Percentiles rank a stretch among this genome's conserved stretches.
These are phyloP conservation scores for Paraphoma chrysanthemicola DNA, from an alignment of 2,329 filamentous ascomycete species.

Conservation along the genomic window DNA sequence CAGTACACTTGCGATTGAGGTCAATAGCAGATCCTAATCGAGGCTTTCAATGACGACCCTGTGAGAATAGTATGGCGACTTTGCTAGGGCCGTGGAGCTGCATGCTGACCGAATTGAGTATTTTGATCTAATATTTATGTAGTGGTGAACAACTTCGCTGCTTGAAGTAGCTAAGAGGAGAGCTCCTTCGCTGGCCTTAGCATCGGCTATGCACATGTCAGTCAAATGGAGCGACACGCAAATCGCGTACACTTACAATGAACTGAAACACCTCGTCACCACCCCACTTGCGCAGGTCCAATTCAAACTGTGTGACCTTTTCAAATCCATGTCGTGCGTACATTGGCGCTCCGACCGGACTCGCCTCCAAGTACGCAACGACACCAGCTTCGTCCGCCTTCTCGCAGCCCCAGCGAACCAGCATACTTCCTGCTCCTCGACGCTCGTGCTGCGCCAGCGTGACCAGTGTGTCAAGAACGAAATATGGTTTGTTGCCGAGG, in stretches of 20 bases:
- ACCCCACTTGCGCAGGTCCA: constrained; percentile 41
- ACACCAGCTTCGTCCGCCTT: constrained; percentile 40
- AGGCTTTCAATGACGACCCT: no score
- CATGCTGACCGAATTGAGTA: no score
- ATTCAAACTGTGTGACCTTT: constrained; percentile 26
- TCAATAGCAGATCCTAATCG: no score
- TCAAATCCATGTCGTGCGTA: constrained; percentile 43
- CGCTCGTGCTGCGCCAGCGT: constrained; percentile 39
- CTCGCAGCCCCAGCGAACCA: constrained; percentile 41
- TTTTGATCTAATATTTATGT: no score
- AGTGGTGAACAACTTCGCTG: no score
- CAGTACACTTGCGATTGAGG: no score
- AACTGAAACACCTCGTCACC: constrained; percentile 33
- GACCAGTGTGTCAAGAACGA: constrained; percentile 39
- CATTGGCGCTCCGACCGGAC: constrained; percentile 39
- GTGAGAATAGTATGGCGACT: no score
- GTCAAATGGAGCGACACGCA: not conserved
- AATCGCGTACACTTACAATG: constrained; percentile 32
- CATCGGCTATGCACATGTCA: constrained; percentile 20
- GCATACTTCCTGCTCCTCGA: constrained; percentile 40
- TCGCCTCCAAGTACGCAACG: constrained; percentile 43
- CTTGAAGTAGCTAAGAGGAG: not conserved
- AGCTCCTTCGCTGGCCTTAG: constrained; percentile 13
- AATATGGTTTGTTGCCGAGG: constrained; percentile 31
- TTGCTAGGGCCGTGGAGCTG: no score